phyloP scores from a whole-genome alignment of 495 filamentous ascomycete species.

The Chlorociboria aeruginascens region DNA sequence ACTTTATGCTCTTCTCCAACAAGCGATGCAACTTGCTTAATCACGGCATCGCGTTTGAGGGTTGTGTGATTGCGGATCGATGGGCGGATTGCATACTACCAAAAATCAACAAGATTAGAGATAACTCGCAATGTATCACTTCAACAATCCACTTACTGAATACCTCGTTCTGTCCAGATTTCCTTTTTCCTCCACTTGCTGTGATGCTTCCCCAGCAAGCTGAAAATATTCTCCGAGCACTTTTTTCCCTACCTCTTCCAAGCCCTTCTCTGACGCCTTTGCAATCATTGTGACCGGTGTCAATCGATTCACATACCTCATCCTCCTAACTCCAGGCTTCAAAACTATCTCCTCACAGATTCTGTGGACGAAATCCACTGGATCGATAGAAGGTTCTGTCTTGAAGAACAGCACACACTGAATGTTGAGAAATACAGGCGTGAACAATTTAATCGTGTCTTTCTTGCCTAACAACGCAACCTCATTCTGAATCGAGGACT shows the following conservation, averaged over 20 bases:
- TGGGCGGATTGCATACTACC: constrained; percentile 82
- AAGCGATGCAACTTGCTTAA: constrained; percentile 60
- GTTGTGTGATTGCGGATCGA: constrained; percentile 66
- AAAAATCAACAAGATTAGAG: background rate
- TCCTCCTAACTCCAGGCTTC: constrained; percentile 41
- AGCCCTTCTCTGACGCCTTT: constrained; percentile 65
- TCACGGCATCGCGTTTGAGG: constrained; percentile 62
- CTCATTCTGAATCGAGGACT: constrained; percentile 70
- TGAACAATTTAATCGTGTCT: constrained; percentile 39
- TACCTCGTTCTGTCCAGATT: background rate
- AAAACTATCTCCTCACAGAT: constrained; percentile 55
- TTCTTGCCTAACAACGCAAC: constrained; percentile 47
- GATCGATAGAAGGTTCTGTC: constrained; percentile 58
- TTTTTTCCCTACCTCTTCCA: constrained; percentile 57
- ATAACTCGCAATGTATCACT: no score
- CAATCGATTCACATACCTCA: constrained; percentile 71
- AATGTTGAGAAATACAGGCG: constrained; percentile 55
- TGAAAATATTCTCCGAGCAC: constrained; percentile 69
- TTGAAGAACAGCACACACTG: constrained; percentile 67
- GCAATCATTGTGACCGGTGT: constrained; percentile 66
- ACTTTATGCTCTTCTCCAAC: constrained; percentile 58
- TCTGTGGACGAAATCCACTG: constrained; percentile 62
- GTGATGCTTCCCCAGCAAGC: constrained; percentile 20
- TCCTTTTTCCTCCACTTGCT: background rate
- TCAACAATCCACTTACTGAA: background rate